Percentiles rank a stretch among this genome's conserved stretches.
These are phyloP conservation scores for Fusarium mundagurra DNA, from an alignment of 2,329 filamentous ascomycete genomes.

Conservation along the genomic window DNA sequence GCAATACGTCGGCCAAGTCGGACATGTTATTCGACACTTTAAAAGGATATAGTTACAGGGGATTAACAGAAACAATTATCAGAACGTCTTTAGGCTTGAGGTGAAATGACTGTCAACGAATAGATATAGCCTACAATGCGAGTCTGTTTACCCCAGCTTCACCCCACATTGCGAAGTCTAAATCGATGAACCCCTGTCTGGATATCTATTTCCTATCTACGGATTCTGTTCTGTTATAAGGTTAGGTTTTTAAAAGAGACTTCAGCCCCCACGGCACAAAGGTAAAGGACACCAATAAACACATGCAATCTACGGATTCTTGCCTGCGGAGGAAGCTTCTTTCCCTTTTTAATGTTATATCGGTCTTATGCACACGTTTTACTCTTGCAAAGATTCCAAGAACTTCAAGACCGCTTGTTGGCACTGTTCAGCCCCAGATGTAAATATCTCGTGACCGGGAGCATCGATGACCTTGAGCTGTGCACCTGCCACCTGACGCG, in stretches of 20 bases:
- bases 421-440: not conserved
- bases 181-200: not conserved
- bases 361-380: not conserved
- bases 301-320: no score
- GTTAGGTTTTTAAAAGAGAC: no score
- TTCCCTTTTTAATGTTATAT: not conserved
- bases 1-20: not conserved
- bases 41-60: not conserved
- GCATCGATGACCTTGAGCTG: not conserved
- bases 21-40: not conserved
- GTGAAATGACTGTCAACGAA: not conserved
- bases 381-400: not conserved
- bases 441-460: not conserved
- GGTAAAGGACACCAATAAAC: no score
- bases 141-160: not conserved
- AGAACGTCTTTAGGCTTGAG: not conserved
- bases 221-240: no score
- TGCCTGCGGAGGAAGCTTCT: not conserved
- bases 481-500: not conserved
- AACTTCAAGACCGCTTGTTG: not conserved
- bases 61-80: not conserved
- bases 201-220: not conserved
- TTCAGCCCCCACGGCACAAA: no score
- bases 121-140: not conserved
- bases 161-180: not conserved